Conservation (phyloP, 139 green algal species). For the Chlamydomonas sp. region DNA sequence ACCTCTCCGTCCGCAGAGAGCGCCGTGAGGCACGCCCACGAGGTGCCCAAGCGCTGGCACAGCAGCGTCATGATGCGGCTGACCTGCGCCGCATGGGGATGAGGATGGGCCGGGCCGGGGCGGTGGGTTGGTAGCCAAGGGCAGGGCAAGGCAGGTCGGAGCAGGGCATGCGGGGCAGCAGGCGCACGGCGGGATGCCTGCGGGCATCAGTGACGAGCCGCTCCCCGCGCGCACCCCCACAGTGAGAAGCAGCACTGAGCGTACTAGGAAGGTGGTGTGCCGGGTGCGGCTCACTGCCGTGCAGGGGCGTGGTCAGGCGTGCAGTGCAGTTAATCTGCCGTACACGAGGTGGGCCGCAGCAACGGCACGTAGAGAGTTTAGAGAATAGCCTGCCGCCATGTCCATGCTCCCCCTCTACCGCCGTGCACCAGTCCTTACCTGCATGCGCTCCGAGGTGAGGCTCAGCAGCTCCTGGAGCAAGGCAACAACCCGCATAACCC, state of each 20-base stretch:
- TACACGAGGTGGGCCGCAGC: no score
- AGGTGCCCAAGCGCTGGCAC: constrained; percentile 39
- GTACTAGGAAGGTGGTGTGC: no score
- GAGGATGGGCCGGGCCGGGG: background rate
- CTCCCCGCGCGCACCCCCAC: background rate
- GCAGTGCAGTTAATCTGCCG: no score
- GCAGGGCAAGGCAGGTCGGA: background rate
- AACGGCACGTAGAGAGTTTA: no score
- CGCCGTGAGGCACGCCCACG: constrained; percentile 50
- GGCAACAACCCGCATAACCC: constrained; percentile 42
- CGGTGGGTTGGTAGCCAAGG: background rate
- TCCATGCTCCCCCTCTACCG: no score
- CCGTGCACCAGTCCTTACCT: background rate
- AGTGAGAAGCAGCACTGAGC: no score
- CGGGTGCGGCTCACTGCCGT: no score
- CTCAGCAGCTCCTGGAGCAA: constrained; percentile 58
- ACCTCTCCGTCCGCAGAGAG: constrained; percentile 36
- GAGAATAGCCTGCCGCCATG: no score
- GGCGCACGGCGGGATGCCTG: no score
- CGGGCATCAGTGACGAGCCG: background rate
- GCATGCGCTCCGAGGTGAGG: constrained; percentile 30
- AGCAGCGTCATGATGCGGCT: constrained; percentile 47
- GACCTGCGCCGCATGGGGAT: constrained; percentile 13
- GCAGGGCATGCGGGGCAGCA: background rate
- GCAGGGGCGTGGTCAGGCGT: no score